Evolutionary conservation across 345 rosid species (phyloP), one percentile per base, ranked within the genome.

Genomic region (Linum lewisii): DNA sequence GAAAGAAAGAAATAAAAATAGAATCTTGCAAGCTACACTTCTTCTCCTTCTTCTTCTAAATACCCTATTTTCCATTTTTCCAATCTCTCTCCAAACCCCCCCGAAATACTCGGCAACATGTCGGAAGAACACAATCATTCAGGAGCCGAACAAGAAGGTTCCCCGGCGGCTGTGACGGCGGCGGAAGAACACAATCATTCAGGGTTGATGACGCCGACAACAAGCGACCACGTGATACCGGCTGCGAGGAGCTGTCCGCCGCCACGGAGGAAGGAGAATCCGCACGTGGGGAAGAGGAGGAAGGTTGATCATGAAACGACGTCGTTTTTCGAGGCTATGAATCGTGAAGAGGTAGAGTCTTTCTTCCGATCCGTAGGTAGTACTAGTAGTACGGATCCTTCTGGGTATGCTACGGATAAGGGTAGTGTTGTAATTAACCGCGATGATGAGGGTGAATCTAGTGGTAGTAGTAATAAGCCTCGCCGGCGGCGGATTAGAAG

Each of bases 171-270:
- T 3, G 34, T 29, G 5, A 8, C 7, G 47, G 47, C 14, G 47
- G 47, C 1, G 11, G 47, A 42, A 4, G 47, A 42, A 16, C 15
- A 42, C n/a, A n/a, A n/a, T n/a, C n/a, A n/a, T n/a, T n/a, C n/a
- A 42, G 47, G 47, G 47, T 42, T 7, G 4, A 11, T 14, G 18
- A 42, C 47, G 15, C 47, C 47, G 47, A 42, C 47, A 42, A 4
- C 47, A 42, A 42, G 47, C 34, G 34, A 29, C 7, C 34, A 29
- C 16, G 16, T 9, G 18, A 52, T 52, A 20, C 22, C n/a, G n/a
- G n/a, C n/a, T n/a, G n/a, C n/a, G n/a, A n/a, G 25, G 25, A 52
- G 56, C 56, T 52, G 56, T 24, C 56, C 56, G 15, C 56, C 56
- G 25, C 20, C 25, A 4, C 56, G 20, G 24, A 52, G 34, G 34